Evolutionary conservation across 352 stramenopile genomes (phyloP), one percentile per base, ranked within the genome.

Genomic region (Bremia lactucae): DNA sequence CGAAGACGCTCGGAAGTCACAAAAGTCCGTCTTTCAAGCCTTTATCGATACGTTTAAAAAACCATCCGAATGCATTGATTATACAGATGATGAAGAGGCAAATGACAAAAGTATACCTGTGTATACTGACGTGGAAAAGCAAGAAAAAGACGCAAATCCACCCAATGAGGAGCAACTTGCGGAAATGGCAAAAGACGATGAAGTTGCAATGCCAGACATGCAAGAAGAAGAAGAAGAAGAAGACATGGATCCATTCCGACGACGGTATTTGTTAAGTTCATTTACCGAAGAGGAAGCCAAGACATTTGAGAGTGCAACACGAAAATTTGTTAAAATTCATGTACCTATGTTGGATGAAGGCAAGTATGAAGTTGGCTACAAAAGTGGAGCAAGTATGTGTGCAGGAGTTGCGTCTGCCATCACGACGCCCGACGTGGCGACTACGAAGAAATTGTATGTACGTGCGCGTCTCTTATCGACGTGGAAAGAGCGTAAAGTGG

Each of bases 11-110:
- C 9, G 49, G 4, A 46, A 28, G 13, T 46, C 34, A 22, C 55
- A 42, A 23, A 56, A 31, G 5, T 71, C 69, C 23, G 36, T 86
- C n/a, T 89, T 89, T 63, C 59, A 76, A 19, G 51, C 78, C 53
- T 89, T 89, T 58, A 70, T 89, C 23, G 68, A 66, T 31, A 68
- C 66, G 18, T 87, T 87, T 38, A 72, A n/a, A n/a, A n/a, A 78
- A 21, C 56, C 52, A 1, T 38, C 57, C 13, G 31, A 54, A 38
- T 6, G 7, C 4, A 40, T 55, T 4, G 51, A 66, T n/a, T 55
- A 72, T 3, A 59, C 79, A 4, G 68, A 73, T 1, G 65, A 72
- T 15, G 47, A 61, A 8, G 44, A 65, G 10, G 53, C 62, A 8
- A 62, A 69, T 21, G 53, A 64, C 7, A 58, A 66, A 0, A 46